Conservation (phyloP, 2,329 filamentous ascomycete species). For the Lasiodiplodia theobromae region DNA sequence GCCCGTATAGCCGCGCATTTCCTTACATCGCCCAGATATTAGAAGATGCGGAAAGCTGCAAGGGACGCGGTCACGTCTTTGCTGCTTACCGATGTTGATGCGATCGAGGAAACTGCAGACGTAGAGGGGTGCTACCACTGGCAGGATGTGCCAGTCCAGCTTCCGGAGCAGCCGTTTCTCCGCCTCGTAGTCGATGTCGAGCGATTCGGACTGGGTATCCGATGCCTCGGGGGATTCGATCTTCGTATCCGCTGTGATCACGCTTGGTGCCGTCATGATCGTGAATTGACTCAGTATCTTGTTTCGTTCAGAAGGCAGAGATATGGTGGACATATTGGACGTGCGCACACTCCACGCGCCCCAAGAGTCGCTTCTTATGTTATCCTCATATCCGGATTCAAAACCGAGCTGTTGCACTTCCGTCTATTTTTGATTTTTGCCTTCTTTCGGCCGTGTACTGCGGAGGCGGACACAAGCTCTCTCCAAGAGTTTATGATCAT, state of each 20-base stretch:
- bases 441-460: too few species aligned
- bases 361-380: background rate
- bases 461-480: too few species aligned
- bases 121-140: constrained; percentile 73
- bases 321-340: too few species aligned
- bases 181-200: constrained; percentile 42
- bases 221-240: background rate
- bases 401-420: too few species aligned
- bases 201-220: background rate
- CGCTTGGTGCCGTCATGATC: background rate
- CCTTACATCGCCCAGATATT: background rate
- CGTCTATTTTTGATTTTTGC: too few species aligned
- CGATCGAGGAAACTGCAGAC: constrained; percentile 78
- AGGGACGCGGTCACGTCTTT: background rate
- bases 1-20: constrained; percentile 68
- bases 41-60: too few species aligned
- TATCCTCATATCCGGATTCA: background rate
- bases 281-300: background rate
- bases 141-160: constrained; percentile 69
- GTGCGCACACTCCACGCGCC: background rate
- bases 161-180: constrained; percentile 69
- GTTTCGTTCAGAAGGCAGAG: background rate
- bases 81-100: constrained; percentile 69
- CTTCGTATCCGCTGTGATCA: background rate
- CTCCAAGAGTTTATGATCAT: too few species aligned